These are phyloP conservation scores for Pharus latifolius DNA, from an alignment of 176 grass and related monocot genomes.

Conservation along the genomic window DNA sequence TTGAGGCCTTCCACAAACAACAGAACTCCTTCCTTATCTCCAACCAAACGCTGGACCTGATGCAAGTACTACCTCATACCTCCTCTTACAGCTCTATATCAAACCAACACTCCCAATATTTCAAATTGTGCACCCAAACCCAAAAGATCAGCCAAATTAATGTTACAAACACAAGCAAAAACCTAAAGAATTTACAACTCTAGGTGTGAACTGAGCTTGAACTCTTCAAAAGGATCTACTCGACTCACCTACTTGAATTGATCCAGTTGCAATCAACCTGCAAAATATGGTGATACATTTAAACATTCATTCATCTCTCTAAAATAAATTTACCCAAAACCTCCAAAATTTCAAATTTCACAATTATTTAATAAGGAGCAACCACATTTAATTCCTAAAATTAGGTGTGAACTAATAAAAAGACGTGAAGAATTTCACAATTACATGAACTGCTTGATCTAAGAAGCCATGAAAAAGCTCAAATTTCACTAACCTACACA, in stretches of 20 bases:
- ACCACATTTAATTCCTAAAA: slow-evolving; percentile 7
- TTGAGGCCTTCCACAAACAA: slow-evolving; percentile 75
- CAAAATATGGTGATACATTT: neutral
- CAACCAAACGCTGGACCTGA: slow-evolving; percentile 55
- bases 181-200: slow-evolving; percentile 11
- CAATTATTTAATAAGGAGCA: neutral
- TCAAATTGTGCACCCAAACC: slow-evolving; percentile 25
- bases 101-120: slow-evolving; percentile 21
- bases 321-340: neutral
- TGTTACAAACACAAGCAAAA: slow-evolving; percentile 18
- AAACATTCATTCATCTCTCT: neutral
- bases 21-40: slow-evolving; percentile 58
- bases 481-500: slow-evolving; percentile 10
- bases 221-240: slow-evolving; percentile 20
- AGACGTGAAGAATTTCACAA: neutral
- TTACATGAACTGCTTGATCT: neutral
- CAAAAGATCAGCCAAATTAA: slow-evolving; percentile 26
- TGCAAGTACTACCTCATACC: slow-evolving; percentile 67
- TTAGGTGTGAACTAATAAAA: neutral
- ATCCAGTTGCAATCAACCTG: slow-evolving; percentile 30
- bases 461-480: neutral
- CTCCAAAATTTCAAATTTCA: neutral
- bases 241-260: slow-evolving; percentile 42
- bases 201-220: slow-evolving; percentile 17
- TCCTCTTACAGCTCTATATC: slow-evolving; percentile 47